Base-by-base conservation (phyloP, 2,329 filamentous ascomycete species). In the Exophiala calicioides region DNA sequence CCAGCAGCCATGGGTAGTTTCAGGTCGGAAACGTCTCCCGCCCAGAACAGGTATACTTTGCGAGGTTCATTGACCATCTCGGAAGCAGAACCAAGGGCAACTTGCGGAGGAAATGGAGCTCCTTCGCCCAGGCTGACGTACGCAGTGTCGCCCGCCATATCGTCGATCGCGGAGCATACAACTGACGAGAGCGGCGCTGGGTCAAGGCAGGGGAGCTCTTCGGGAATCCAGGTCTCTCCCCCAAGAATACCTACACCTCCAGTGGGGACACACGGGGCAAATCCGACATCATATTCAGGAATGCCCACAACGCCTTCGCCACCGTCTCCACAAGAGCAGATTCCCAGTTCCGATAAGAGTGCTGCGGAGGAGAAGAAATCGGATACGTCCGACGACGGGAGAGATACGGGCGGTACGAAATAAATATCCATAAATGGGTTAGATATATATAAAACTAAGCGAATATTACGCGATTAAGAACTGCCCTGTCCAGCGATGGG, bases 61-160 rank as follows among this genome's bases (percentile, higher is more conserved):
- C 32, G 46, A 40, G 52, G 52, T 12, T 52, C 46, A 10, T 31
- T 55, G 27, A 53, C 24, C 3, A 55, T 51, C 9, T 47, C 45
- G 3, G 51, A 55, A 41, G 37, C 21, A 12, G 47, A 51, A 10
- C 9, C 26, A 3, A 21, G 40, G 16, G 21, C 41, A 8, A 52
- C 33, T 23, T 41, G 32, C 8, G 20, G 27, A 15, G 24, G 12
- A 3, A 21, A 41, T 16, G 20, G 16, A 15, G 21, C 37, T 20
- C 13, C 27, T 21, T 37, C 34, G 4, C 44, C 40, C 8, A 31
- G 44, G 19, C 33, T 41, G 3, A 13, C 35, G 7, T 45, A 45
- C 29, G 26, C 24, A 18, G 36, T 40, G n/a, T 24, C 44, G 13
- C 21, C 40, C 4, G 33, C 26, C 15, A 47, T 46, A 24, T 20